Evolutionary conservation across 495 filamentous ascomycete genomes (phyloP).

Genomic region (Hapsidospora chrysogenum): DNA sequence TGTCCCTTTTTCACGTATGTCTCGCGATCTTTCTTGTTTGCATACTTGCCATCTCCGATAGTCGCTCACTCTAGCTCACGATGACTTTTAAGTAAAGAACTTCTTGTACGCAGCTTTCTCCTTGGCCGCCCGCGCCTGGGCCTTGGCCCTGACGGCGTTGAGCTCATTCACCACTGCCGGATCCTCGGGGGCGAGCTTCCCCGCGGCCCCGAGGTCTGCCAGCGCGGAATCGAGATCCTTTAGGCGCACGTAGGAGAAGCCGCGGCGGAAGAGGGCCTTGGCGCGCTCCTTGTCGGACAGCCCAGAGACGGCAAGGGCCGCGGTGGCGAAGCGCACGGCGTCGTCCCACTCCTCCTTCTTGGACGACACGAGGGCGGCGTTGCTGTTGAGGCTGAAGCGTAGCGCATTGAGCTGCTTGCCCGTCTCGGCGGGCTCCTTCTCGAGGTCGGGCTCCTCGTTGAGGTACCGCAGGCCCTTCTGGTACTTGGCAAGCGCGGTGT

Average conservation of each 20-base stretch:
- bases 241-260: conserved; percentile 48
- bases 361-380: conserved; percentile 41
- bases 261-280: conserved; percentile 78
- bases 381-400: conserved; percentile 21
- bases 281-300: conserved; percentile 63
- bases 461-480: conserved; percentile 93
- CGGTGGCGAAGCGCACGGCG: conserved; percentile 48
- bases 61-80: no score
- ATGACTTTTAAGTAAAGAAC: conserved; percentile 49
- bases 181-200: conserved; percentile 60
- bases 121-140: conserved; percentile 57
- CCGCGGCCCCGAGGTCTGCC: conserved; percentile 58
- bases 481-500: conserved; percentile 77
- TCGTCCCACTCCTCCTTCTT: conserved; percentile 61
- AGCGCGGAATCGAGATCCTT: conserved; percentile 81
- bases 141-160: conserved; percentile 53
- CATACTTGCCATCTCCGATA: no score
- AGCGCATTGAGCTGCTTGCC: conserved; percentile 50
- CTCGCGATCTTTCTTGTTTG: no score
- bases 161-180: conserved; percentile 61
- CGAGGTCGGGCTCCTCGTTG: conserved; percentile 67
- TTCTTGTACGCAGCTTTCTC: conserved; percentile 82
- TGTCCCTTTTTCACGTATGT: no score
- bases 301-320: conserved; percentile 51
- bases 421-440: conserved; percentile 50